These are phyloP conservation scores for Letharia lupina DNA, from an alignment of 495 filamentous ascomycete species.

Conservation along the genomic window DNA sequence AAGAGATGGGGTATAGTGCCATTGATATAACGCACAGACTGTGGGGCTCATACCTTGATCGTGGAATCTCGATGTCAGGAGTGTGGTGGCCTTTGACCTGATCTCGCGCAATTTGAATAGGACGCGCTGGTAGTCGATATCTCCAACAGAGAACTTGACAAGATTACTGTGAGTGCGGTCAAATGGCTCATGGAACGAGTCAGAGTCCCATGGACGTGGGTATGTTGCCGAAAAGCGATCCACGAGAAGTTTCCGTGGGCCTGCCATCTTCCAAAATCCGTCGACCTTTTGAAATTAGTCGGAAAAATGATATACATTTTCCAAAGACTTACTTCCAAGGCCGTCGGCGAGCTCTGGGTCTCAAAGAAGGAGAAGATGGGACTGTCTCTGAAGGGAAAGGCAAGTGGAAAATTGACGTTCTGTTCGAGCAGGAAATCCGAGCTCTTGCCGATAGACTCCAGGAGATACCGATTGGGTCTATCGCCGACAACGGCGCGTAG, in stretches of 20 bases:
- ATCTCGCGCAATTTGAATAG: not conserved
- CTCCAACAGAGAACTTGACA: not conserved
- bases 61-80: no score
- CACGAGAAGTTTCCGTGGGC: not conserved
- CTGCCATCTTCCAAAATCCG: not conserved
- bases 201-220: not conserved
- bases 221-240: not conserved
- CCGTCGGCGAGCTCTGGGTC: not conserved
- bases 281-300: not conserved
- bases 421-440: not conserved
- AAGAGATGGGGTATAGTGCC: no score
- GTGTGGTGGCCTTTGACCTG: no score
- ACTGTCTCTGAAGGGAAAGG: not conserved
- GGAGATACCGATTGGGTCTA: not conserved
- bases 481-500: not conserved
- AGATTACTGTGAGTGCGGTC: not conserved
- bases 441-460: not conserved
- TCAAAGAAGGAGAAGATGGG: constrained; percentile 1
- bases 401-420: not conserved
- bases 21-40: no score
- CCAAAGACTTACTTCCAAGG: not conserved
- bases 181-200: not conserved
- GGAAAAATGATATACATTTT: not conserved
- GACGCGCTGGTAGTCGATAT: not conserved
- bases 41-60: no score